Evolutionary conservation across 805 yeast species (phyloP), one percentile per base, ranked within the genome.

Genomic region (Ogataea chonburiensis): DNA sequence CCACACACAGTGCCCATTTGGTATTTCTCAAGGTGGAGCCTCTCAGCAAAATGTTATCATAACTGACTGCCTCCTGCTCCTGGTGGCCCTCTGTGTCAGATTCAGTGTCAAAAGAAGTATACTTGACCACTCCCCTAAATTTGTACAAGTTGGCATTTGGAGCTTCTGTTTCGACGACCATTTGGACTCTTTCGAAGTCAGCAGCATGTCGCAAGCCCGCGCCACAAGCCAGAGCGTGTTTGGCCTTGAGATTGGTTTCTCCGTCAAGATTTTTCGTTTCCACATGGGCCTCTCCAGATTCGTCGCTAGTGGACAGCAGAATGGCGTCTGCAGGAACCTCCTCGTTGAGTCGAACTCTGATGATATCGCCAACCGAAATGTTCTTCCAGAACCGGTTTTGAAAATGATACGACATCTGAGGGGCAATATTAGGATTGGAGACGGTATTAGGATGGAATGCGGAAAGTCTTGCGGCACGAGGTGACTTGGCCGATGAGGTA

Each of bases 251-350:
- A 53, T 80, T 84, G 4, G 91, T 81, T 58, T 84, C 94, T 45
- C 87, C 87, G 50, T 80, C 87, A 38, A 81, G 62, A 49, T 79
- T 80, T 47, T 79, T 77, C 1, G 87, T 80, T 49, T 80, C 94
- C 20, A 83, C 65, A 44, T 66, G 71, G 60, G 89, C 82, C 33
- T 73, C 75, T 33, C 81, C 81, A 48, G 82, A 86, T 1, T 68
- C 58, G 52, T 81, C 87, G 20, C 86, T 76, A 3, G 88, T 70
- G 5, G 87, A 68, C 6, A 84, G 53, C 21, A 83, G 58, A 30
- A 82, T 66, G 10, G 79, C 57, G 60, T 84, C 94, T 2, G 91
- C 88, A 1, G 94, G 94, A 5, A 82, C 71, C 62, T 83, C 91
- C 53, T 84, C 93, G 53, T 84, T 79, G 46, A 77, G 76, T 44